These are phyloP conservation scores for Fusarium coffeatum DNA, from an alignment of 2,329 filamentous ascomycete genomes.

Conservation along the genomic window DNA sequence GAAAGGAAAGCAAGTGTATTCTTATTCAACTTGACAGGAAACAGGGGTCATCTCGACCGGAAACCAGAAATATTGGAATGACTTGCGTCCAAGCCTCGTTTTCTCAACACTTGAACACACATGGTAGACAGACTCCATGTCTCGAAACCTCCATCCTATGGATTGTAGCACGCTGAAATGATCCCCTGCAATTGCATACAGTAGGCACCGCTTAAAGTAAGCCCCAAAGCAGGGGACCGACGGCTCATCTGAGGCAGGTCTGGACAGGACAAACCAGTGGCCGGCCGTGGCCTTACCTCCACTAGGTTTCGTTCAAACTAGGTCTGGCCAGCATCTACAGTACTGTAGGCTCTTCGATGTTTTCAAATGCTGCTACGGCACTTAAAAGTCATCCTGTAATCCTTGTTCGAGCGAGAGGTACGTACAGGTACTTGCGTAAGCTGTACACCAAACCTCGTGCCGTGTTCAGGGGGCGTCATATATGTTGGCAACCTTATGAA, in stretches of 20 bases:
- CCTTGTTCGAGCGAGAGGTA: neutral
- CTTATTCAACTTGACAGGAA: neutral
- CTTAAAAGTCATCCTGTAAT: neutral
- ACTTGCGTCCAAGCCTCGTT: conserved; percentile 23
- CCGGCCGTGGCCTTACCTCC: neutral
- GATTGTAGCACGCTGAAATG: conserved; percentile 18
- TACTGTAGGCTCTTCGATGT: conserved; percentile 5
- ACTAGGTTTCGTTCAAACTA: neutral
- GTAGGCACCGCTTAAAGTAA: conserved; percentile 7
- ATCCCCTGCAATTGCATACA: conserved; percentile 22
- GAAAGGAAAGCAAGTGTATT: neutral
- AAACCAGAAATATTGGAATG: conserved; percentile 18
- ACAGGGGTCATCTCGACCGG: neutral
- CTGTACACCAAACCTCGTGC: neutral
- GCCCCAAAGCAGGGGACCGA: conserved; percentile 13
- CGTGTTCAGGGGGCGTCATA: conserved; percentile 1
- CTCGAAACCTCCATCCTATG: conserved; percentile 16
- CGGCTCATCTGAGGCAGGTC: conserved; percentile 5
- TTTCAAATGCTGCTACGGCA: conserved; percentile 4
- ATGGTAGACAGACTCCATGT: conserved; percentile 23
- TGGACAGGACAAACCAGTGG: conserved; percentile 8
- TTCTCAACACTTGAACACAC: neutral
- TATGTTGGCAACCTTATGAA: neutral
- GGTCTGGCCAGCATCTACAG: conserved; percentile 8
- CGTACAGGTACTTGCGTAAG: neutral